These are phyloP conservation scores for Sphagnum tenellum DNA, from an alignment of 225 moss, liverwort and hornwort species.

Conservation along the genomic window DNA sequence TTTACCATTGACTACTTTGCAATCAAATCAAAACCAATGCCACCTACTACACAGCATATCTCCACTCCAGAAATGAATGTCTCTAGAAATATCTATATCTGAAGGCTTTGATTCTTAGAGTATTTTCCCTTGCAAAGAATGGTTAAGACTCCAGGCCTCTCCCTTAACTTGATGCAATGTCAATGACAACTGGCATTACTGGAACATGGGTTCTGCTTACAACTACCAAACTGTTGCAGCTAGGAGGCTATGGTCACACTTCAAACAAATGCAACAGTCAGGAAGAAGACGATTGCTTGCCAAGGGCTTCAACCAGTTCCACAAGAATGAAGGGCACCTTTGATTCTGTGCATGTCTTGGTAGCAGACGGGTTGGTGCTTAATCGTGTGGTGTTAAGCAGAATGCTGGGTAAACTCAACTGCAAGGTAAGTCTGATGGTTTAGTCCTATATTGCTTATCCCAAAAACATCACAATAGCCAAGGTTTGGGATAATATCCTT, in stretches of 20 bases:
- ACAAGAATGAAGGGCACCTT: neutral
- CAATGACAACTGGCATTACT: too few species aligned
- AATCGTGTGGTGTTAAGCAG: conserved; percentile 34
- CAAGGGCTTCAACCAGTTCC: conserved; percentile 5
- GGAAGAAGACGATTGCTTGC: conserved; percentile 2
- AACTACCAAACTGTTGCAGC: conserved; percentile 9
- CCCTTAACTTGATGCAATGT: too few species aligned
- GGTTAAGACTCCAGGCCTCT: too few species aligned
- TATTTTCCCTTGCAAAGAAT: too few species aligned
- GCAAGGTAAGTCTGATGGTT: conserved; percentile 16
- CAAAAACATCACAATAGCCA: neutral
- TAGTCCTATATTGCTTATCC: neutral
- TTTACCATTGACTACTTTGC: too few species aligned
- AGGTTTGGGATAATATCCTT: too few species aligned
- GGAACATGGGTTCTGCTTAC: too few species aligned
- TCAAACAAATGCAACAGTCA: conserved; percentile 7
- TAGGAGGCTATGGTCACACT: conserved; percentile 47
- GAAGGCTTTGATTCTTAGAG: too few species aligned
- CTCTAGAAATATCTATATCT: too few species aligned
- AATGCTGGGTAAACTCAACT: conserved; percentile 37
- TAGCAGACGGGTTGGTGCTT: conserved; percentile 33
- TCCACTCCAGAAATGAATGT: too few species aligned
- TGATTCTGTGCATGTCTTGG: conserved; percentile 17
- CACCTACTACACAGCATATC: too few species aligned
- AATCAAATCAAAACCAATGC: too few species aligned